phyloP scores from a whole-genome alignment of 2,329 filamentous ascomycete species.

The Myriosclerotinia duriaeana region DNA sequence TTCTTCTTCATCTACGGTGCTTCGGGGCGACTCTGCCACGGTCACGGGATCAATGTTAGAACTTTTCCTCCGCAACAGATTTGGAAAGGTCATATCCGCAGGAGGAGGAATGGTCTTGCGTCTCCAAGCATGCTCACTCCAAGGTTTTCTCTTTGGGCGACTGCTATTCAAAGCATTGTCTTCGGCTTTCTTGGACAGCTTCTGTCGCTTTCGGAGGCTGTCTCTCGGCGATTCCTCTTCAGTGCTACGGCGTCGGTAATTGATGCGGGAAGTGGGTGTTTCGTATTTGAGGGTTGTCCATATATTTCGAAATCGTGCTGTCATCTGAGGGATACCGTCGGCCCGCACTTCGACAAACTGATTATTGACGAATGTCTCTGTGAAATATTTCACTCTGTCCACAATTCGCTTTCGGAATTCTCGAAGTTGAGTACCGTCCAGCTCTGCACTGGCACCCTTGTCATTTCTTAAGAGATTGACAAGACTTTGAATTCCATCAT shows the following conservation, averaged over 20 bases:
- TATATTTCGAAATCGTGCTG: constrained; percentile 16
- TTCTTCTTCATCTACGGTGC: background rate
- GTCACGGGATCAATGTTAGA: constrained; percentile 14
- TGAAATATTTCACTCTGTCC: constrained; percentile 20
- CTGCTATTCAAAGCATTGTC: background rate
- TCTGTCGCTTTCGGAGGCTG: constrained; percentile 12
- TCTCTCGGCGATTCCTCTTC: constrained; percentile 8
- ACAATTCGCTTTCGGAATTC: constrained; percentile 19
- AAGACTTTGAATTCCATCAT: constrained; percentile 19
- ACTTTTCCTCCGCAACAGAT: constrained; percentile 17
- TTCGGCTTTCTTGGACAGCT: constrained; percentile 10
- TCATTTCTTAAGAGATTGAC: constrained; percentile 11
- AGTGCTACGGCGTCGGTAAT: background rate
- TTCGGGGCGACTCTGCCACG: background rate
- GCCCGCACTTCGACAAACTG: constrained; percentile 19
- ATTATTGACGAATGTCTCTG: constrained; percentile 19
- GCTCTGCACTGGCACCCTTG: background rate
- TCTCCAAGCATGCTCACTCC: constrained; percentile 15
- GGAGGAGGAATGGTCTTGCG: constrained; percentile 14
- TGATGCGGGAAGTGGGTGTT: constrained; percentile 1
- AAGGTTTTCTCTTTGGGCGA: constrained; percentile 3
- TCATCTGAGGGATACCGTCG: constrained; percentile 21
- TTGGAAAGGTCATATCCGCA: constrained; percentile 16
- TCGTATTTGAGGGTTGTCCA: constrained; percentile 19
- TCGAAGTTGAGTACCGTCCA: constrained; percentile 5